Percentiles rank a stretch among this genome's conserved stretches.
phyloP scores from a whole-genome alignment of 768 basidiomycete species.

The Suillus weaverae region DNA sequence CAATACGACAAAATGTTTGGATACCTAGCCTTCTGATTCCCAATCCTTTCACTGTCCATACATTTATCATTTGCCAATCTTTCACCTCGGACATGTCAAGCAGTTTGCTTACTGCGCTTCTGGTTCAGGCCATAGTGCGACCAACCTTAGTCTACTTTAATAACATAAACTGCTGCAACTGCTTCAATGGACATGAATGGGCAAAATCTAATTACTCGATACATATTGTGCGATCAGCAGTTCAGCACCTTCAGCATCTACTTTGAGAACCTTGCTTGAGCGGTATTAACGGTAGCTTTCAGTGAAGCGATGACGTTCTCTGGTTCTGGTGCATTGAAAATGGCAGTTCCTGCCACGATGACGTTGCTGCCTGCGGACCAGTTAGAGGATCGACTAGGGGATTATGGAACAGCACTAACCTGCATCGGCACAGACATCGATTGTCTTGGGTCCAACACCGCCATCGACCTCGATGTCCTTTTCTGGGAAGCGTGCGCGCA shows the following conservation, averaged over 20 bases:
- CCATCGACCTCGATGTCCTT: constrained; percentile 99
- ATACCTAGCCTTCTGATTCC: constrained; percentile 27
- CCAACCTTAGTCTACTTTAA: constrained; percentile 31
- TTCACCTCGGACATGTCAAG: constrained; percentile 17
- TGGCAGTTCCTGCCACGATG: constrained; percentile 95
- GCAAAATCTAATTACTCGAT: constrained; percentile 3
- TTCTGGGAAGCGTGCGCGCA: constrained; percentile 85
- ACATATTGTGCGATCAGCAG: background rate
- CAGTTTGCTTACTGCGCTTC: constrained; percentile 17
- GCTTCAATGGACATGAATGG: constrained; percentile 1
- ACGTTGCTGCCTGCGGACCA: constrained; percentile 82
- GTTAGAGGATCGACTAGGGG: constrained; percentile 2
- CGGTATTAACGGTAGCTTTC: constrained; percentile 67
- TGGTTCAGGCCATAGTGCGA: constrained; percentile 19
- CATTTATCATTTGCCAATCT: constrained; percentile 17
- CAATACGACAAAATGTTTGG: constrained; percentile 23
- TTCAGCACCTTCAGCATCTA: background rate
- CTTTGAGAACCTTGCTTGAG: constrained; percentile 49
- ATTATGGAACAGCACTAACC: constrained; percentile 44
- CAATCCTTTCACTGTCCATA: constrained; percentile 27
- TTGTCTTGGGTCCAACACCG: constrained; percentile 90
- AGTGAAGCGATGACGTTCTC: constrained; percentile 73
- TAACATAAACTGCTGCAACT: constrained; percentile 6
- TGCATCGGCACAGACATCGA: constrained; percentile 85
- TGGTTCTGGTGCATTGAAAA: constrained; percentile 82